Percentiles rank a stretch among this genome's conserved stretches.
Conservation (phyloP, 768 basidiomycete genomes). For the Candolleomyces aberdarensis region DNA sequence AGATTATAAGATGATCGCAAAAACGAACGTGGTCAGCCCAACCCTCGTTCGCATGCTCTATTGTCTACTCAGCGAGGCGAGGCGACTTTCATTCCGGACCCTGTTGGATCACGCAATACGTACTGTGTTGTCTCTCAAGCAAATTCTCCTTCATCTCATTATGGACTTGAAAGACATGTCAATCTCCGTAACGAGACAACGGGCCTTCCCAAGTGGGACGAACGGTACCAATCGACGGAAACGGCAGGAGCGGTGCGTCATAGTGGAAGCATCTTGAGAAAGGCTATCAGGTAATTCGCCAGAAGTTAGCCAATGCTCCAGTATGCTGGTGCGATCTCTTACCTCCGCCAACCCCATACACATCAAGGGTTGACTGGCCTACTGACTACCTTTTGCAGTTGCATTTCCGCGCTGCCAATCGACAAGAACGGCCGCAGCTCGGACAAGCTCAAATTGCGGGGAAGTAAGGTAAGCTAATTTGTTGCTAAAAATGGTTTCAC, state of each 20-base stretch:
- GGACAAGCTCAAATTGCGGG: background rate
- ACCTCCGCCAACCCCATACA: background rate
- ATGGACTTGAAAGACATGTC: background rate
- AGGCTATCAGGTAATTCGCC: slow-evolving; percentile 1
- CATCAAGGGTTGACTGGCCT: background rate
- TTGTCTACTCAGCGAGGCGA: too few relatives aligned
- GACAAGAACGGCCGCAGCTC: background rate
- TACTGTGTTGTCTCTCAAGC: background rate
- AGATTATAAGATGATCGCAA: background rate
- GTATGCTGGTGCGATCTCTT: background rate
- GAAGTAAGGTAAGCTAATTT: background rate
- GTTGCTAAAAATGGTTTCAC: background rate
- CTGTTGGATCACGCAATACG: too few relatives aligned
- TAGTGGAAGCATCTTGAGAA: background rate
- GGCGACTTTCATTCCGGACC: too few relatives aligned
- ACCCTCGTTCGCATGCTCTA: too few relatives aligned
- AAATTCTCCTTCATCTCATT: background rate
- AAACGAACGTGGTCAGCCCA: too few relatives aligned
- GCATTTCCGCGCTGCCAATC: background rate
- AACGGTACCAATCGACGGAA: background rate
- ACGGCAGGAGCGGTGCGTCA: background rate
- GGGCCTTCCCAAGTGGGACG: background rate
- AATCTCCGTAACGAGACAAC: background rate
- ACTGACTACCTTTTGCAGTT: background rate
- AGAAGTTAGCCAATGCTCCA: background rate